phyloP scores from a whole-genome alignment of 2,329 filamentous ascomycete genomes.

The Rugonectria rugulosa region DNA sequence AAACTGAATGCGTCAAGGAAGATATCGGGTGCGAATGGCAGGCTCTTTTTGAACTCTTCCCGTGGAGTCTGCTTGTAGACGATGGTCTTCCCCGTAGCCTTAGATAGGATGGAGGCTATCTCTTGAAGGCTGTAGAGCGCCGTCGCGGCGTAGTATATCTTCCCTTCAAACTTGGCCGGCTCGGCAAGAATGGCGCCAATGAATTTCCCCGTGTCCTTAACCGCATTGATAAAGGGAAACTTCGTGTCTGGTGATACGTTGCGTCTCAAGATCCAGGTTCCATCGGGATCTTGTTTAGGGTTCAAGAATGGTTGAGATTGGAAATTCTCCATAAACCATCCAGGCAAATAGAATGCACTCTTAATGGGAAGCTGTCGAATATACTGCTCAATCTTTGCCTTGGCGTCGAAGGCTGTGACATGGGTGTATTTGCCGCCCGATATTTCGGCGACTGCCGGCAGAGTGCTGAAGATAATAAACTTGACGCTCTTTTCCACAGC shows the following conservation, averaged over 20 bases:
- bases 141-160: slow-evolving; percentile 52
- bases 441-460: slow-evolving; percentile 44
- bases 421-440: slow-evolving; percentile 44
- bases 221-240: slow-evolving; percentile 54
- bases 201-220: slow-evolving; percentile 53
- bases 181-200: slow-evolving; percentile 51
- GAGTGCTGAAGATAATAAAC: slow-evolving; percentile 51
- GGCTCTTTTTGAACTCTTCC: slow-evolving; percentile 26
- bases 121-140: slow-evolving; percentile 48
- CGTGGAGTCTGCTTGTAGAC: slow-evolving; percentile 29
- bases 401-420: slow-evolving; percentile 57
- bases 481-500: slow-evolving; percentile 47
- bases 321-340: slow-evolving; percentile 53
- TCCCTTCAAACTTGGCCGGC: slow-evolving; percentile 52
- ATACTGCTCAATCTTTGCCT: slow-evolving; percentile 60
- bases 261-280: slow-evolving; percentile 37
- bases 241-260: slow-evolving; percentile 33
- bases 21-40: slow-evolving; percentile 22
- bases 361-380: slow-evolving; percentile 56
- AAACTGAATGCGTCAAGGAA: slow-evolving; percentile 16
- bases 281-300: slow-evolving; percentile 40
- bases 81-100: slow-evolving; percentile 49
- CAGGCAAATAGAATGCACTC: slow-evolving; percentile 50
- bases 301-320: slow-evolving; percentile 36
- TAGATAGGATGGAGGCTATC: slow-evolving; percentile 47